Conservation (phyloP, 116 monocot genomes). For the Phalaenopsis hybrid region DNA sequence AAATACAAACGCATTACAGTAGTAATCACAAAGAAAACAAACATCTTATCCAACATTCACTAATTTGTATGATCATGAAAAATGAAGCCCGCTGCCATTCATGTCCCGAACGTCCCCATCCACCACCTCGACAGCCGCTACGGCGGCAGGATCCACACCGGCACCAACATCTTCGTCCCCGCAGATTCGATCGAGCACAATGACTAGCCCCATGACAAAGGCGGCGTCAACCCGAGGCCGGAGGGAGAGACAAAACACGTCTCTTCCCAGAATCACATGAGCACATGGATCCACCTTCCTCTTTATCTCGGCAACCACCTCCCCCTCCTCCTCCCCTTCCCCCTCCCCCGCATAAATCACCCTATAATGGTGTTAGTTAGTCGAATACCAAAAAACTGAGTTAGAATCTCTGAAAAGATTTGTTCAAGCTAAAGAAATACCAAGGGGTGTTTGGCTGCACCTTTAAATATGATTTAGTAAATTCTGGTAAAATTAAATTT, state of each 20-base stretch:
- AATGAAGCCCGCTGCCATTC: background rate
- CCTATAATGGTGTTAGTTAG: background rate
- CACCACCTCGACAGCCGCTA: background rate
- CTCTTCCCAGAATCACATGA: conserved; percentile 51
- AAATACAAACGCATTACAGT: too few species aligned
- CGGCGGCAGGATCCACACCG: conserved; percentile 4
- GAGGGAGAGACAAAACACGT: conserved; percentile 69
- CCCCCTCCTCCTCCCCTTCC: conserved; percentile 6
- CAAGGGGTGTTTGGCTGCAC: too few species aligned
- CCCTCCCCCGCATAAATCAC: conserved; percentile 23
- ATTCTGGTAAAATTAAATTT: too few species aligned
- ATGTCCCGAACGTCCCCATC: background rate
- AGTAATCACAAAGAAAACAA: too few species aligned
- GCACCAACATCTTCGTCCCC: conserved; percentile 23
- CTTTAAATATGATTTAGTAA: too few species aligned
- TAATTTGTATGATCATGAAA: background rate
- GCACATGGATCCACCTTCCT: conserved; percentile 61
- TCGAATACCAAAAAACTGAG: background rate
- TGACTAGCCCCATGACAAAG: conserved; percentile 81
- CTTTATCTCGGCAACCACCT: conserved; percentile 58
- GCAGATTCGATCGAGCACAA: conserved; percentile 72
- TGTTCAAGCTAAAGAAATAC: background rate
- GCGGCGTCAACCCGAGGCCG: conserved; percentile 63
- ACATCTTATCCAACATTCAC: background rate
- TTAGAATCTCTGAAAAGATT: background rate